These are phyloP conservation scores for Fistulifera solaris DNA, from an alignment of 108 stramenopile species.

Conservation along the genomic window DNA sequence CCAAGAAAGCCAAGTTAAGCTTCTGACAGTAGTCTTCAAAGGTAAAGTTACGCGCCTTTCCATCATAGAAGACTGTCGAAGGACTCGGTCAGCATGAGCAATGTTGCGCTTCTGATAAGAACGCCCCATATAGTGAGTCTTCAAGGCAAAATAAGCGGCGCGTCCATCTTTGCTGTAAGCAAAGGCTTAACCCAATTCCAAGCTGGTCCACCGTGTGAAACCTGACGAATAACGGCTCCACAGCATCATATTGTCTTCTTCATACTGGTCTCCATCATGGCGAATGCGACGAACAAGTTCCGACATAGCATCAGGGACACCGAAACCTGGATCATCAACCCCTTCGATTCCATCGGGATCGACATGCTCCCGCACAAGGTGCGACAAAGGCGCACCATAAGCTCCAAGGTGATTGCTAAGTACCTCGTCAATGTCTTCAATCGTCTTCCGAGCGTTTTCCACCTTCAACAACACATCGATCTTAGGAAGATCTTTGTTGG, in stretches of 20 bases:
- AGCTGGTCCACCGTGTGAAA: slow-evolving; percentile 4
- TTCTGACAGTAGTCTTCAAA: slow-evolving; percentile 12
- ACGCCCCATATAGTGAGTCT: slow-evolving; percentile 9
- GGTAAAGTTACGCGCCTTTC: slow-evolving; percentile 13
- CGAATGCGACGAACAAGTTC: slow-evolving; percentile 15
- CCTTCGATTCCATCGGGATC: background rate
- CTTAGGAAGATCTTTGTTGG: background rate
- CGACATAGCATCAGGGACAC: slow-evolving; percentile 1
- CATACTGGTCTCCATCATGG: slow-evolving; percentile 9
- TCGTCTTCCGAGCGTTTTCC: background rate
- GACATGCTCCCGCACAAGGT: background rate
- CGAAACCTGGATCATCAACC: slow-evolving; percentile 2
- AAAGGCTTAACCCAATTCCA: slow-evolving; percentile 14
- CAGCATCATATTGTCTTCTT: slow-evolving; percentile 13
- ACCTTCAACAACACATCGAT: background rate
- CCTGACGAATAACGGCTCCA: slow-evolving; percentile 11
- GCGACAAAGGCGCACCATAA: background rate
- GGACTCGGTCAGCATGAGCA: background rate
- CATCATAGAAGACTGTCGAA: slow-evolving; percentile 12
- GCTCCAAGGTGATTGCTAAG: background rate
- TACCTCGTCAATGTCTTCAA: slow-evolving; percentile 2
- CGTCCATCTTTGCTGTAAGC: slow-evolving; percentile 14
- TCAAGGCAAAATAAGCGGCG: slow-evolving; percentile 19
- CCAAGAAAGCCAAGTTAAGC: slow-evolving; percentile 6
- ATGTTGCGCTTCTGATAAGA: background rate